Evolutionary conservation across 371 early-diverging fungal species (phyloP), one percentile per base, ranked within the genome.

Genomic region (Lichtheimia ramosa): DNA sequence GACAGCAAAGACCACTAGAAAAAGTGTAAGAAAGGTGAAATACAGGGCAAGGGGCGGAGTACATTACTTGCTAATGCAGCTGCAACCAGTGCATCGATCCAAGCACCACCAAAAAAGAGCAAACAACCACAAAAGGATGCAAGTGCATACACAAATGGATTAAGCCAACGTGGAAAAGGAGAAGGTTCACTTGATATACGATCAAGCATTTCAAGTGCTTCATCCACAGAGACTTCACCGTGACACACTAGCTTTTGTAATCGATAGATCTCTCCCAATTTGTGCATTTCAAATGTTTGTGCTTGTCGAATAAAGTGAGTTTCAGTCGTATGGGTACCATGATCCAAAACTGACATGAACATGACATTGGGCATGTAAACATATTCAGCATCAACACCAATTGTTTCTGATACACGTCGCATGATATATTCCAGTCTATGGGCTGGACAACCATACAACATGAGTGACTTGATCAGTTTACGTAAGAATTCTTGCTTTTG

Each of bases 321-420:
- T 57, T 91, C 92, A n/a, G 88, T 88, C 3, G 90, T 86, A 54
- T 90, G 87, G 0, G 90, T 89, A 20, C 85, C 77, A 14, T 77
- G 79, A 62, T 90, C 89, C 58, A 82, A 82, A 58, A 91, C 89
- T 2, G 86, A 82, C 40, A 91, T 73, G 48, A 90, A 80, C 82
- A 90, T 86, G 24, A 89, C 77, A 25, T 85, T 85, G 6, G 92
- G 92, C 52, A 89, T 66, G 49, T 82, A 81, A 8, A 86, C 82
- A 50, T 88, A 89, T 52, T 84, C 82, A 8, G 88, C 88, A 14
- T 89, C 84, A 15, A 91, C 82, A 15, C 83, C 84, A 51, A 91
- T 68, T 8, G 84, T 82, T n/a, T 66, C 64, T 28, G 77, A 80
- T 46, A 85, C 71, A 27, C 73, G 64, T 2, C 70, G 63, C 61